A percentile compares a stretch with the other conserved stretches of the same genome.
phyloP scores from a whole-genome alignment of 805 yeast genomes.

The Candida ipomoeae region DNA sequence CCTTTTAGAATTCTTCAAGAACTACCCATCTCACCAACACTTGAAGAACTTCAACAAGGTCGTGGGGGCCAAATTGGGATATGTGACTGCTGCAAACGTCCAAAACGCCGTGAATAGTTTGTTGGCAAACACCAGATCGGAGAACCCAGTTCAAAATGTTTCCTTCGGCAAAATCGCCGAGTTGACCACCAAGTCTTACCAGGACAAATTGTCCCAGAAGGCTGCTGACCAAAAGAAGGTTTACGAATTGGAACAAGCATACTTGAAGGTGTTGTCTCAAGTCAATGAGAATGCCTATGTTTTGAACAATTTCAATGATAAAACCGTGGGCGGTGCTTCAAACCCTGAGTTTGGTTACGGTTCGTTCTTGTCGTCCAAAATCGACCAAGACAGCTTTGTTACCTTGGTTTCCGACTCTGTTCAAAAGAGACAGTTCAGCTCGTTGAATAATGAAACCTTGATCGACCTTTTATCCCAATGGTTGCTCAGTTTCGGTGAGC shows the following conservation, averaged over 20 bases:
- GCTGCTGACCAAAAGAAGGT: constrained; percentile 45
- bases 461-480: constrained; percentile 63
- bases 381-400: constrained; percentile 45
- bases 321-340: constrained; percentile 39
- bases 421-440: constrained; percentile 40
- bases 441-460: constrained; percentile 44
- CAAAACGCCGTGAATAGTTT: constrained; percentile 45
- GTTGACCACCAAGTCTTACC: constrained; percentile 26
- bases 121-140: constrained; percentile 47
- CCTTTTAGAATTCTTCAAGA: constrained; percentile 69
- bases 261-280: constrained; percentile 70
- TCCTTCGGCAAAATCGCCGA: constrained; percentile 49
- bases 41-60: constrained; percentile 47
- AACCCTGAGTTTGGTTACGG: constrained; percentile 91
- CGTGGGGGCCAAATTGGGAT: constrained; percentile 53
- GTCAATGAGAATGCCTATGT: constrained; percentile 54
- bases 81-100: constrained; percentile 37
- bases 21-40: constrained; percentile 44
- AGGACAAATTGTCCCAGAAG: constrained; percentile 17
- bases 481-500: constrained; percentile 51
- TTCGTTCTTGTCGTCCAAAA: constrained; percentile 54
- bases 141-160: constrained; percentile 58
- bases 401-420: constrained; percentile 44
- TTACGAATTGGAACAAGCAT: constrained; percentile 63
- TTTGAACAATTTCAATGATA: constrained; percentile 53